phyloP scores from a whole-genome alignment of 2,329 filamentous ascomycete species.

The Aspergillus sojae region DNA sequence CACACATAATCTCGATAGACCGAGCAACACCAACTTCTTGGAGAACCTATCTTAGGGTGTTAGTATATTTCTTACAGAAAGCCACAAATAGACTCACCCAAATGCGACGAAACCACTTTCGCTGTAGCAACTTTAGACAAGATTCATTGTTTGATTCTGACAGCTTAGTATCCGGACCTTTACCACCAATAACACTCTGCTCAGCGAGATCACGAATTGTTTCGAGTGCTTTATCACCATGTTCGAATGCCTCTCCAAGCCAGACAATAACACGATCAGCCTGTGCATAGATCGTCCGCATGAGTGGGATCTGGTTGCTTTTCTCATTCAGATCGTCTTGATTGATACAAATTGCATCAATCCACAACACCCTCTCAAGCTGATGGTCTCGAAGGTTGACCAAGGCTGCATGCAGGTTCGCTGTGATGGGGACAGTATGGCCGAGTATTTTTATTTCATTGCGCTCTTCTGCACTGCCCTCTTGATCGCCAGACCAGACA shows the following conservation, averaged over 20 bases:
- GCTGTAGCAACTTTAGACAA: too few species aligned
- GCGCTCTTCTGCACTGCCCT: background rate
- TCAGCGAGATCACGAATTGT: too few species aligned
- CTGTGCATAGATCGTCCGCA: background rate
- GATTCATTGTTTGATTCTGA: accelerated
- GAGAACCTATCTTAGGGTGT: too few species aligned
- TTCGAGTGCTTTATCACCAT: too few species aligned
- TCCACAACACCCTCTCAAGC: background rate
- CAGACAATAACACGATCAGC: conserved; percentile 1
- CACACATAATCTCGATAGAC: too few species aligned
- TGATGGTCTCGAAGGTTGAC: background rate
- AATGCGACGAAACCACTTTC: too few species aligned
- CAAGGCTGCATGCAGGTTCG: conserved; percentile 3
- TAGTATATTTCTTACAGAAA: too few species aligned
- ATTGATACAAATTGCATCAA: background rate
- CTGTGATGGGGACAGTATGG: background rate
- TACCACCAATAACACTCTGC: too few species aligned
- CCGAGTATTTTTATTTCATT: background rate
- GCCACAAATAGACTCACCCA: too few species aligned
- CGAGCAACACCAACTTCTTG: too few species aligned
- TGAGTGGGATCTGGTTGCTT: background rate
- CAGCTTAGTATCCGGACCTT: too few species aligned
- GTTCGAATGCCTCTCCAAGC: background rate
- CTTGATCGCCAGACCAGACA: background rate
- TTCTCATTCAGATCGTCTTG: background rate